A percentile compares a stretch with the other conserved stretches of the same genome.
Conservation (phyloP, 1,284 basidiomycete species). For the Trichosporon sp. region DNA sequence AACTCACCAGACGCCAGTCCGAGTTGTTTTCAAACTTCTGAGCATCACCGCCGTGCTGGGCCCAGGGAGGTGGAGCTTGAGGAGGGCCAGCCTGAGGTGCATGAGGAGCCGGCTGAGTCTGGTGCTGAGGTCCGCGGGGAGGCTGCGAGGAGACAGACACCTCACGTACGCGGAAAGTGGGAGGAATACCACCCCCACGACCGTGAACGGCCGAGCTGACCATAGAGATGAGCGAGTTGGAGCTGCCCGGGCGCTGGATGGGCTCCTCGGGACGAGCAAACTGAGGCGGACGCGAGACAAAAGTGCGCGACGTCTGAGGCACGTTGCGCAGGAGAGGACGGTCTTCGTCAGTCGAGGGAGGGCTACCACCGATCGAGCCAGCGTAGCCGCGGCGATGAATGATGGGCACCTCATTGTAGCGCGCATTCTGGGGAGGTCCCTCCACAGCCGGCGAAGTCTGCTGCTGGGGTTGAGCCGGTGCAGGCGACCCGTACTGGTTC, state of each 20-base stretch:
- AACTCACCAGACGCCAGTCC: neutral
- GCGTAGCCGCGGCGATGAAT: neutral
- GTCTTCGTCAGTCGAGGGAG: slow-evolving; percentile 34
- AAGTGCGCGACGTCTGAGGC: slow-evolving; percentile 4
- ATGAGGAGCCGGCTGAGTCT: neutral
- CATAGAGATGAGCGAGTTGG: slow-evolving; percentile 6
- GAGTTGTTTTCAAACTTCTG: neutral
- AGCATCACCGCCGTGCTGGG: neutral
- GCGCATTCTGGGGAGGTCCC: neutral
- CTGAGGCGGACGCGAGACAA: slow-evolving; percentile 11
- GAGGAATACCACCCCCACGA: neutral
- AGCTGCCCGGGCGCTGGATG: neutral
- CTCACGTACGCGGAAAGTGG: neutral
- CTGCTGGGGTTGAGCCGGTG: neutral
- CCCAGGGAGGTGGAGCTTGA: neutral
- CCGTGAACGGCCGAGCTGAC: neutral
- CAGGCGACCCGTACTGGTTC: neutral
- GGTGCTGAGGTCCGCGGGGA: neutral
- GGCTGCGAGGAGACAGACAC: neutral
- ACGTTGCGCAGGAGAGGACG: slow-evolving; percentile 18
- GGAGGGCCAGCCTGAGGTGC: neutral
- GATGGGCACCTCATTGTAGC: neutral
- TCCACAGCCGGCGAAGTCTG: neutral
- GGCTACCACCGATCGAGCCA: slow-evolving; percentile 25
- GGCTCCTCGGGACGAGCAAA: neutral